These are phyloP conservation scores for Phoma sp. DNA, from an alignment of 2,329 filamentous ascomycete species.

Conservation along the genomic window DNA sequence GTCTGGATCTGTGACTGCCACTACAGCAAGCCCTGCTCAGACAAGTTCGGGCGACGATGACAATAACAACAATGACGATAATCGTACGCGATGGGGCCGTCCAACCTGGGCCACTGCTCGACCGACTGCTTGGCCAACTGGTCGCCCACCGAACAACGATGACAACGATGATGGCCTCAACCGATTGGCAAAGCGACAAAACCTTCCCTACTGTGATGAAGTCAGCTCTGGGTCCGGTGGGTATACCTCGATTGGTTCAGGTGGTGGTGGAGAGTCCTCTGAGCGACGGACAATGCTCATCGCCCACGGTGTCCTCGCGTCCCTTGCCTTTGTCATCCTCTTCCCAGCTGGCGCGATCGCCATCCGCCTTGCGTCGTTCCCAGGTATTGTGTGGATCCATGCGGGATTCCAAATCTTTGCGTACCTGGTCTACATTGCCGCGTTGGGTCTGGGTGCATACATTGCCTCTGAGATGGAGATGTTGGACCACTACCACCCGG, in stretches of 20 bases:
- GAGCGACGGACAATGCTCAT: slow-evolving; percentile 44
- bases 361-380: slow-evolving; percentile 52
- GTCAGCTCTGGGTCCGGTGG: slow-evolving; percentile 15
- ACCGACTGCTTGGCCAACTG: slow-evolving; percentile 28
- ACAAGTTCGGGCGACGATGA: not conserved
- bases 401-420: slow-evolving; percentile 57
- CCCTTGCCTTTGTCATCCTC: slow-evolving; percentile 53
- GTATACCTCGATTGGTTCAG: slow-evolving; percentile 25
- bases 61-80: slow-evolving; percentile 10
- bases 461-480: slow-evolving; percentile 51
- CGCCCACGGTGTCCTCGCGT: slow-evolving; percentile 53
- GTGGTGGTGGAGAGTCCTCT: slow-evolving; percentile 1
- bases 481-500: slow-evolving; percentile 54
- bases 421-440: slow-evolving; percentile 56
- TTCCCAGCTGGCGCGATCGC: slow-evolving; percentile 54
- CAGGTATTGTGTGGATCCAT: slow-evolving; percentile 54
- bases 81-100: slow-evolving; percentile 4
- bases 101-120: slow-evolving; percentile 18
- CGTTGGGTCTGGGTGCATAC: slow-evolving; percentile 59
- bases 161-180: slow-evolving; percentile 5
- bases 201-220: slow-evolving; percentile 41
- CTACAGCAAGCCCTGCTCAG: slow-evolving; percentile 8
- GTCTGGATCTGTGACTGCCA: slow-evolving; percentile 2
- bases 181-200: slow-evolving; percentile 25
- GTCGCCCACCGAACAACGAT: not conserved